Base-by-base conservation (phyloP, 177 flowering plant genomes). In the Tripterygium wilfordii region DNA sequence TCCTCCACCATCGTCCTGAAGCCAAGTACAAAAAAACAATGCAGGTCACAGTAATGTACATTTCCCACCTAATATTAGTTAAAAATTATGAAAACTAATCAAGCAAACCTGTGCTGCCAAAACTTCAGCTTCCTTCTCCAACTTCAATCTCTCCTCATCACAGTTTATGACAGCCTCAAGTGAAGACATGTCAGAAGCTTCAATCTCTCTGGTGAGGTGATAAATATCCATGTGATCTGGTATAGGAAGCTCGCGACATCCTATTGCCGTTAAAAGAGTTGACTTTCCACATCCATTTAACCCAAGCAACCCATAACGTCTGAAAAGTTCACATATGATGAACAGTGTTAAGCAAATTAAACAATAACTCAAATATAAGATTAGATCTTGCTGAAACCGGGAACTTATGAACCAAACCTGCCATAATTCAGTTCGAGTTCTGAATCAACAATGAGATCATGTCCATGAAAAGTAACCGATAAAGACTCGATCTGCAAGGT, bases 181-280 rank as follows among this genome's bases (percentile, higher is more conserved):
- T 19, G 98, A 47, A 64, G 98, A 63, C 91, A 83, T 78, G 64
- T 88, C 98, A 54, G 95, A 83, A 39, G 96, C 98, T 67, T 88
- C 98, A 72, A 91, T 88, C 69, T 91, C 98, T 59, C 88, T 54
- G 1, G 70, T 46, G 8, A 91, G 83, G 50, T 88, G 98, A 64
- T 67, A 85, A 36, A 91, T 88, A 69, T 91, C 98, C 96, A 91
- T 88, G 71, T 91, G 96, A 0, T 88, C 95, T 14, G 98, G 98
- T 51, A 91, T 85, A 0, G 98, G 98, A 51, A 91, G 85, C 64
- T 91, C 96, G 18, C 96, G 75, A 48, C 52, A 57, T 18, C 95
- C 98, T 41, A 91, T 81, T 18, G 96, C 77, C 17, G 86, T 49
- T 16, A 91, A 83, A 29, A 91, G 95, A 0, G 98, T 91, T 25